A percentile compares a stretch with the other conserved stretches of the same genome.
phyloP scores from a whole-genome alignment of 2,329 filamentous ascomycete genomes.

The Neonectria ditissima region DNA sequence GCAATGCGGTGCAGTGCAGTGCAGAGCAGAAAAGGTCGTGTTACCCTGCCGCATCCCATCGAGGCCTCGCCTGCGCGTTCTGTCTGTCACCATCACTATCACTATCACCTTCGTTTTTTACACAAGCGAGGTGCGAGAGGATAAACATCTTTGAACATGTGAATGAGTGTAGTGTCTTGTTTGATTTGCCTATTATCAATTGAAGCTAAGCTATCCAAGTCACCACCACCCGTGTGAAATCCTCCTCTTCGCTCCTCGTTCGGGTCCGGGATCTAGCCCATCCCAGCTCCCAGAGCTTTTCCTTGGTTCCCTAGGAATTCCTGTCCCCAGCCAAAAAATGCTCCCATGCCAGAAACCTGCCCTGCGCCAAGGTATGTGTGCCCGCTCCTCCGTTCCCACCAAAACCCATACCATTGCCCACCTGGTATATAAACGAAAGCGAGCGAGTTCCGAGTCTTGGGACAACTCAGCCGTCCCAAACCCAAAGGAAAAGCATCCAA shows the following conservation, averaged over 20 bases:
- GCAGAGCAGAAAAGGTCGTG: background rate
- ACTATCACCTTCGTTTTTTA: background rate
- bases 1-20: background rate
- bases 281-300: constrained; percentile 47
- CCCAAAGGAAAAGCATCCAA: constrained; percentile 13
- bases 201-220: constrained; percentile 8
- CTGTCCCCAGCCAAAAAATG: constrained; percentile 8
- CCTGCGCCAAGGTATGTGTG: constrained; percentile 35
- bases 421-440: constrained; percentile 43
- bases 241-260: constrained; percentile 17
- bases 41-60: background rate
- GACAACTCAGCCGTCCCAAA: constrained; percentile 28
- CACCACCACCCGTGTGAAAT: constrained; percentile 5
- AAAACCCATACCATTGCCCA: constrained; percentile 40
- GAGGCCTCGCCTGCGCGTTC: background rate
- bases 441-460: constrained; percentile 39
- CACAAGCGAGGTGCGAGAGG: background rate
- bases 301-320: constrained; percentile 23
- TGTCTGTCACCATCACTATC: background rate
- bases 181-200: constrained; percentile 20
- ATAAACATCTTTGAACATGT: background rate
- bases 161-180: constrained; percentile 1
- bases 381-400: constrained; percentile 20
- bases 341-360: constrained; percentile 36
- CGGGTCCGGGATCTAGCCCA: constrained; percentile 44